A percentile compares a stretch with the other conserved stretches of the same genome.
Evolutionary conservation across 2,329 filamentous ascomycete species (phyloP).

Genomic region (Claviceps arundinis): DNA sequence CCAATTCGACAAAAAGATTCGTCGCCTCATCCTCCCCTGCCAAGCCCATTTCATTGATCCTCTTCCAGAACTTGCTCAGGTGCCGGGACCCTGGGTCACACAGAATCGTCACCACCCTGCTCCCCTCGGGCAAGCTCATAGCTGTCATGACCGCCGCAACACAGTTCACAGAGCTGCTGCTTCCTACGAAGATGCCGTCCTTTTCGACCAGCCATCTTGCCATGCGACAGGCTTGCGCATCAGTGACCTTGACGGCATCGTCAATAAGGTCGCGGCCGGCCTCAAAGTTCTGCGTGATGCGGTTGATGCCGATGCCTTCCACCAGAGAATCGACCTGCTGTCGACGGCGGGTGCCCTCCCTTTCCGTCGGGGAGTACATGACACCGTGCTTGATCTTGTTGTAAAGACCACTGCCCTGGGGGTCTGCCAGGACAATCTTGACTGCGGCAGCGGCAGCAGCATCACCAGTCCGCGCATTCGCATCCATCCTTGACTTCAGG

Average conservation of each 20-base stretch:
- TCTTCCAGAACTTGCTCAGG: slow-evolving; percentile 74
- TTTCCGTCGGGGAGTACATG: slow-evolving; percentile 84
- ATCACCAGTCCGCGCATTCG: too few species aligned
- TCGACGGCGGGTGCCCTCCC: slow-evolving; percentile 76
- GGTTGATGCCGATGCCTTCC: slow-evolving; percentile 90
- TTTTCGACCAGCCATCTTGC: slow-evolving; percentile 93
- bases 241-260: slow-evolving; percentile 78
- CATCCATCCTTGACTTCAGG: slow-evolving; percentile 51
- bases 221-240: slow-evolving; percentile 83
- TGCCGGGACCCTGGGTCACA: slow-evolving; percentile 77
- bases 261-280: slow-evolving; percentile 75
- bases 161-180: slow-evolving; percentile 94
- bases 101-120: slow-evolving; percentile 66
- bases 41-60: slow-evolving; percentile 53
- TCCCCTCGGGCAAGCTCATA: slow-evolving; percentile 44
- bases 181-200: slow-evolving; percentile 88
- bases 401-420: slow-evolving; percentile 84
- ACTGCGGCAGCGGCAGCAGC: slow-evolving; percentile 37
- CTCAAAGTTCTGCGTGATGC: slow-evolving; percentile 88
- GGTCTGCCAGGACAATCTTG: slow-evolving; percentile 75
- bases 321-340: slow-evolving; percentile 93
- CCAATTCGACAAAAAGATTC: slow-evolving; percentile 38
- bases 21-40: slow-evolving; percentile 38
- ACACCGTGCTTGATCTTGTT: slow-evolving; percentile 88
- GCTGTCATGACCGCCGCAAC: slow-evolving; percentile 62